These are phyloP conservation scores for Trypanosoma grayi DNA, from an alignment of 208 protist species.

Conservation along the genomic window DNA sequence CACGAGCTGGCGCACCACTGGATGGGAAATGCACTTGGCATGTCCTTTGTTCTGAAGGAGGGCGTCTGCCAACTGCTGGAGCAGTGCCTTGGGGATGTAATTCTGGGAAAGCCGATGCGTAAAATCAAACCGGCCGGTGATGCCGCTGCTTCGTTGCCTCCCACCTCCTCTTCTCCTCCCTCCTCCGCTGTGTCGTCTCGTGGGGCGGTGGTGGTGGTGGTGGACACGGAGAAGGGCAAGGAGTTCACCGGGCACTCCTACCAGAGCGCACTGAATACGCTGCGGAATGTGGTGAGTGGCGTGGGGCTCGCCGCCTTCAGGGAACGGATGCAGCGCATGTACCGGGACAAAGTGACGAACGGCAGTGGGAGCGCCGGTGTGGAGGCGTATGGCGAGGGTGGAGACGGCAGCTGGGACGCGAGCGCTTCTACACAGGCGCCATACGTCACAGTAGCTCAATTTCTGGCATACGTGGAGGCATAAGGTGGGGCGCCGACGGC, in stretches of 20 bases:
- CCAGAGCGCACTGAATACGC: constrained; percentile 42
- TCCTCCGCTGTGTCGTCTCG: background rate
- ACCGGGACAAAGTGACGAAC: constrained; percentile 25
- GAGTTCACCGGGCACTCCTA: constrained; percentile 74
- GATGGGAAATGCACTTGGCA: constrained; percentile 78
- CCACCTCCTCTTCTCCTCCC: too few relatives aligned
- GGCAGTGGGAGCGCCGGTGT: constrained; percentile 15
- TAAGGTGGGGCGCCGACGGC: background rate
- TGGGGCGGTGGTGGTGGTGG: constrained; percentile 10
- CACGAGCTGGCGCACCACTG: constrained; percentile 88
- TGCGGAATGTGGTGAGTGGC: constrained; percentile 31
- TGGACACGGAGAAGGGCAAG: constrained; percentile 48
- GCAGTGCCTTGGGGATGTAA: constrained; percentile 48
- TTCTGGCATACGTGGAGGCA: constrained; percentile 18
- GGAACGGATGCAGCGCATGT: constrained; percentile 27
- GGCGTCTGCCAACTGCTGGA: constrained; percentile 84
- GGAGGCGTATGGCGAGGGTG: background rate
- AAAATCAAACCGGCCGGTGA: constrained; percentile 12
- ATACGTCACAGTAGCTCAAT: constrained; percentile 20
- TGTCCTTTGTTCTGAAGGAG: constrained; percentile 86
- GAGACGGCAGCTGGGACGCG: background rate
- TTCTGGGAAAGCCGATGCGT: constrained; percentile 39
- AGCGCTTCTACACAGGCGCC: background rate
- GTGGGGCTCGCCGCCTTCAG: constrained; percentile 43
- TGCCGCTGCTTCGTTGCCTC: background rate